Base-by-base conservation (phyloP, 306 rosid species). In the Luffa aegyptiaca region DNA sequence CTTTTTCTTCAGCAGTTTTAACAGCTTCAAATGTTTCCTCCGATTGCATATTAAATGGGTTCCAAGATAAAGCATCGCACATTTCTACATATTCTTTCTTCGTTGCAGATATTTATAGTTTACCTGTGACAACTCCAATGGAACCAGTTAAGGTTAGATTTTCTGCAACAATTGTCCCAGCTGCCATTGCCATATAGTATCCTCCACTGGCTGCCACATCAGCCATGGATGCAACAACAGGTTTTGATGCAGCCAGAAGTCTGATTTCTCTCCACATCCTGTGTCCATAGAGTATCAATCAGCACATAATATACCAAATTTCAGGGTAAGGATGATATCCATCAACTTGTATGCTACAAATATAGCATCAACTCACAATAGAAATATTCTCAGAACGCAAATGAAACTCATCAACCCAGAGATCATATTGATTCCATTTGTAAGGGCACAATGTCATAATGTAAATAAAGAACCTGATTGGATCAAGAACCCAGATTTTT, bases 211-310 rank as follows among this genome's bases (percentile, higher is more conserved):
- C 97, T 58, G 99, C 96, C 80, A 93, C 89, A 89, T 95, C 97
- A 80, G 97, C 90, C 99, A 93, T 95, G 64, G 99, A 95, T 78
- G 99, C 92, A 82, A 95, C 68, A 66, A 95, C 99, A 59, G 99
- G 99, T 86, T 91, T 93, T 83, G 96, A 81, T 81, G 84, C 92
- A 84, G 99, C 99, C 89, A 95, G 79, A 86, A 93, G 93, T 85
- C 89, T 90, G 87, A 95, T 95, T 88, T 95, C 97, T 82, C 97
- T 93, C 99, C 99, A 95, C 96, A 95, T 92, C 86, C 99, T 95
- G 88, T 82, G 83, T 62, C 41, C 80, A 86, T 80, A 69, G 75
- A 42, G 75, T 9, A 42, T 70, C 39, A 46, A 42, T 46, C 57
- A 71, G 46, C 76, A 20, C 76, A 46, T 8, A 68, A 68, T 68